These are phyloP conservation scores for Plantago elongata DNA, from an alignment of 257 asterid species.

Conservation along the genomic window DNA sequence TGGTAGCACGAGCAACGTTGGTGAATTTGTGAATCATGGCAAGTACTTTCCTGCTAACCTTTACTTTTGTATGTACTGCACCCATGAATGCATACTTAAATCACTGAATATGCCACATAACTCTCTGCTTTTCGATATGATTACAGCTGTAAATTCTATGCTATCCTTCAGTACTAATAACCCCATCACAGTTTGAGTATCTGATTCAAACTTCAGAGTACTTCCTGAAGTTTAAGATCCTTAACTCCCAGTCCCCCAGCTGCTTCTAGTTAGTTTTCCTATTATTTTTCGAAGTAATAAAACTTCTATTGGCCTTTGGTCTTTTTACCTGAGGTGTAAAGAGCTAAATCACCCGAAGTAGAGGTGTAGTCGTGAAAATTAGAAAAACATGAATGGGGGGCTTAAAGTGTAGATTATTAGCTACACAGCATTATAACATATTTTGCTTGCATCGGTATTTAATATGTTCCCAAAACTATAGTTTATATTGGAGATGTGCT, in stretches of 20 bases:
- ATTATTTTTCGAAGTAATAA: background rate
- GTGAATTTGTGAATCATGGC: conserved; percentile 84
- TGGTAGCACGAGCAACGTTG: conserved; percentile 54
- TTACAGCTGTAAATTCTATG: background rate
- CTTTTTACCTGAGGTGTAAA: background rate
- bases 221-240: background rate
- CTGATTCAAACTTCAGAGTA: too few relatives aligned
- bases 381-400: background rate
- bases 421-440: too few relatives aligned
- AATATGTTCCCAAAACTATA: too few relatives aligned
- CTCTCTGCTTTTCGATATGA: background rate
- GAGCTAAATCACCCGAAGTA: background rate
- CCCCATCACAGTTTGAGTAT: too few relatives aligned
- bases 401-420: too few relatives aligned
- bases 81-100: background rate
- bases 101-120: background rate
- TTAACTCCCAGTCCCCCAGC: conserved; percentile 3
- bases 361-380: background rate
- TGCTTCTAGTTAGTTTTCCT: background rate
- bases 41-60: conserved; percentile 25
- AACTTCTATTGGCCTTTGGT: background rate
- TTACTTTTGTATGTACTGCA: conserved; percentile 6
- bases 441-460: too few relatives aligned
- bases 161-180: too few relatives aligned
- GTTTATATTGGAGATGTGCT: too few relatives aligned